Conservation (phyloP, 1,284 basidiomycete genomes). For the Ustilago tritici region DNA sequence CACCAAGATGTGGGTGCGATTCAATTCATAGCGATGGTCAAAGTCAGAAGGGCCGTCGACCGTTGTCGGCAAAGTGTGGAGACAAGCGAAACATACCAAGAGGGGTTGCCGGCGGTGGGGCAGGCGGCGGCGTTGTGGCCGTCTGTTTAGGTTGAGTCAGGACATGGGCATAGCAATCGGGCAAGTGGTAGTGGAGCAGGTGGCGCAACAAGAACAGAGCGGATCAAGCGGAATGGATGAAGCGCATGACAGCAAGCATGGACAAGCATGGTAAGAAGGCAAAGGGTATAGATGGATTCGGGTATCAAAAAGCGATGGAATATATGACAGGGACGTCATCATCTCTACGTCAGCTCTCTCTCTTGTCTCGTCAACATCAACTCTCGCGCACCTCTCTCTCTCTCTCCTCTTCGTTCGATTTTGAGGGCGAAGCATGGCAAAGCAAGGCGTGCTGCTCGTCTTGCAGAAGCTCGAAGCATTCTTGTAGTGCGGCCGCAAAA, state of each 20-base stretch:
- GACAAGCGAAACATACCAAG: slow-evolving; percentile 49
- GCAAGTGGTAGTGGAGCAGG: not conserved
- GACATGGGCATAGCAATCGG: slow-evolving; percentile 2
- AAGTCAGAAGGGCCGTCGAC: slow-evolving; percentile 1
- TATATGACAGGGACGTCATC: slow-evolving; percentile 54
- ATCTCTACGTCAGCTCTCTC: slow-evolving; percentile 57
- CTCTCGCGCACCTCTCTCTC: slow-evolving; percentile 33
- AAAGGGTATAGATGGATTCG: slow-evolving; percentile 30
- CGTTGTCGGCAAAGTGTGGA: too few species aligned
- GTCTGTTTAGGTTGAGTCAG: slow-evolving; percentile 38
- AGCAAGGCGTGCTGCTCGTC: not conserved
- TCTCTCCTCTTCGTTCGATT: not conserved
- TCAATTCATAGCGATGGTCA: not conserved
- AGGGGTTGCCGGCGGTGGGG: slow-evolving; percentile 63
- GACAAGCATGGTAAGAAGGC: slow-evolving; percentile 5
- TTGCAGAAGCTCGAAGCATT: not conserved
- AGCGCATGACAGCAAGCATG: slow-evolving; percentile 11
- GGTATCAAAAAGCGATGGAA: slow-evolving; percentile 47
- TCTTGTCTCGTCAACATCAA: slow-evolving; percentile 32
- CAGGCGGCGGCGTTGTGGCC: slow-evolving; percentile 66
- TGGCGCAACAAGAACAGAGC: not conserved
- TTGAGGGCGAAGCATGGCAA: not conserved
- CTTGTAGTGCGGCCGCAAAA: not conserved
- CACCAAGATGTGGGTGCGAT: not conserved
- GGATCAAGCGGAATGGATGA: not conserved